Base-by-base conservation (phyloP, 768 basidiomycete species). In the Ramaria sp. region DNA sequence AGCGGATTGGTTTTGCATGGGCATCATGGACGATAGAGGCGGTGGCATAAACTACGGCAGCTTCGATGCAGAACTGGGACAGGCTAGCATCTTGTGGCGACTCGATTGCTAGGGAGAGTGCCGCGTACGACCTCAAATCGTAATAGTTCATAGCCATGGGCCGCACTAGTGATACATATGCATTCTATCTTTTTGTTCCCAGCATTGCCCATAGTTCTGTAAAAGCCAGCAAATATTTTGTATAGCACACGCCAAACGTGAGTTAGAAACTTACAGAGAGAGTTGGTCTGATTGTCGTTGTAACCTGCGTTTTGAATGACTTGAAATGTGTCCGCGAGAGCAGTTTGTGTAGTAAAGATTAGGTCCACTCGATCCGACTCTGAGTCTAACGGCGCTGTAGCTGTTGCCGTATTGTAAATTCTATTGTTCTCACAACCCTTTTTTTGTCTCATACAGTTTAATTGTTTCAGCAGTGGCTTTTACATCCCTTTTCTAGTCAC, bases 241-340 rank as follows among this genome's bases (percentile, higher is more conserved):
- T 7, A 47, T 7, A 22, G 1, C 22, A 1, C 7, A 8, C 20
- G 42, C 42, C 7, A 7, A 8, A 18, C 18, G 42, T n/a, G n/a
- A n/a, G n/a, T n/a, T n/a, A n/a, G n/a, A n/a, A n/a, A n/a, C n/a
- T n/a, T 18, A 18, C 9, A 18, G 36, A 41, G 39, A 10, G 25
- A 51, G 6, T 39, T 51, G 50, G 7, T 51, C 50, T 7, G 52
- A 53, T 41, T 28, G 52, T 27, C 52, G 12, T 18, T 39, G 16
- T 55, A 43, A 28, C 43, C 44, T 36, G 32, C 8, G 7, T 47
- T 55, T n/a, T 34, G 47, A 20, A 55, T 43, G 34, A 55, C 53
- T 48, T 55, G 34, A 37, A 47, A 43, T n/a, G 42, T 24, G 12
- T 55, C 53, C n/a, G 53, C 53, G 25, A 47, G 45, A 5, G 45